Base-by-base conservation (phyloP, 495 filamentous ascomycete genomes). In the Penicillium alfredii region DNA sequence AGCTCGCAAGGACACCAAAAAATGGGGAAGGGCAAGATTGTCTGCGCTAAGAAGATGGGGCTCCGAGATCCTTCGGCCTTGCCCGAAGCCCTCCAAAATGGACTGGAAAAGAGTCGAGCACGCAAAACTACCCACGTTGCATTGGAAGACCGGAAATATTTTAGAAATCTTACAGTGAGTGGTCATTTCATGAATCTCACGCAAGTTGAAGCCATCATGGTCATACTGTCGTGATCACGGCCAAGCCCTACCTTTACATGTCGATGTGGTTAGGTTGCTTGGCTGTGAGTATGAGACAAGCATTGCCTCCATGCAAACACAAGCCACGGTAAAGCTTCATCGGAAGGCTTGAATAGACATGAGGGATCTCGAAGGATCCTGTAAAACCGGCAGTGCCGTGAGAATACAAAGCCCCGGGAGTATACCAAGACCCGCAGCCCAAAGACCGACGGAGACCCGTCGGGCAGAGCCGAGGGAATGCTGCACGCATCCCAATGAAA, bases 401-500 rank as follows among this genome's bases (percentile, higher is more conserved):
- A n/a, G n/a, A n/a, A n/a, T n/a, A n/a, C n/a, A n/a, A n/a, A n/a
- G n/a, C n/a, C n/a, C n/a, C n/a, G n/a, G n/a, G n/a, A n/a, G n/a
- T n/a, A n/a, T n/a, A n/a, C n/a, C n/a, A n/a, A 20, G 47, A 18
- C 25, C 42, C 42, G 34, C 38, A 12, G 11, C 33, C 24, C 28
- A 39, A 34, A 44, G 30, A 33, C 51, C 51, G 51, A 48, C 51
- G 51, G 51, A 55, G 35, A 36, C 51, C 51, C 47, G 15, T 25
- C 30, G 38, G 29, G n/a, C n/a, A n/a, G n/a, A n/a, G n/a, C n/a
- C n/a, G n/a, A n/a, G n/a, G n/a, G n/a, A n/a, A n/a, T n/a, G n/a
- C n/a, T n/a, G n/a, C n/a, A n/a, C n/a, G n/a, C n/a, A n/a, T n/a
- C n/a, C n/a, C n/a, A n/a, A n/a, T n/a, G n/a, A n/a, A n/a, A n/a